Base-by-base conservation (phyloP, 176 grass and related monocot genomes). In the Dactylis glomerata region DNA sequence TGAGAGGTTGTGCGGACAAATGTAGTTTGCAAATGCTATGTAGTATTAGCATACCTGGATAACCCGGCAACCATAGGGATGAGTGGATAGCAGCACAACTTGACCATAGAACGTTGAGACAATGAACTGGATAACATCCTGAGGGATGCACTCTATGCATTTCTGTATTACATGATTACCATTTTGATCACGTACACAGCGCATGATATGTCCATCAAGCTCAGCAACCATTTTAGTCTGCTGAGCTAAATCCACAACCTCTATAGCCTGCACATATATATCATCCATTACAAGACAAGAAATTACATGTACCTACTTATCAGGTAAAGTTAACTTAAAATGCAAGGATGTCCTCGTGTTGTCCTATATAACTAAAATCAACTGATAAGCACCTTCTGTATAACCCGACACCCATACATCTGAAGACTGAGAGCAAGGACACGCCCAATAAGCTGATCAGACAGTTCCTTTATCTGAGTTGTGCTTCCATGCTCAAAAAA, bases 371-470 rank as follows among this genome's bases (percentile, higher is more conserved):
- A 34, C 26, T 36, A 11, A 17, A 30, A 20, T 49, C 1, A 79
- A 59, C 1, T 27, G 8, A 80, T 78, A 69, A 80, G 23, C 31
- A 97, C 94, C 94, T 97, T 97, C 44, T 97, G 94, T 73, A 97
- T 97, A 89, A 97, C 94, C 37, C 94, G 87, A 56, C 94, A 94
- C 50, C 94, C 94, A 79, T 97, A 97, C 94, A 97, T 97, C 82
- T 97, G 94, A 90, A 97, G 94, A 68, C 92, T 97, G 50, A 97
- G 94, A 81, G 68, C 82, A 73, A 97, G 89, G 42, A 97, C 94
- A 86, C 86, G 89, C 36, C 89, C 89, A 80, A 87, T 87, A 76
- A 91, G 89, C 75, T 91, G 89, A 49, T 83, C 76, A 41, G 89
- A 85, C 11, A 97, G 86, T 81, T 90, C 87, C 76, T 91, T 94